Evolutionary conservation across 345 rosid genomes (phyloP), one percentile per base, ranked within the genome.

Genomic region (Kandelia obovata): DNA sequence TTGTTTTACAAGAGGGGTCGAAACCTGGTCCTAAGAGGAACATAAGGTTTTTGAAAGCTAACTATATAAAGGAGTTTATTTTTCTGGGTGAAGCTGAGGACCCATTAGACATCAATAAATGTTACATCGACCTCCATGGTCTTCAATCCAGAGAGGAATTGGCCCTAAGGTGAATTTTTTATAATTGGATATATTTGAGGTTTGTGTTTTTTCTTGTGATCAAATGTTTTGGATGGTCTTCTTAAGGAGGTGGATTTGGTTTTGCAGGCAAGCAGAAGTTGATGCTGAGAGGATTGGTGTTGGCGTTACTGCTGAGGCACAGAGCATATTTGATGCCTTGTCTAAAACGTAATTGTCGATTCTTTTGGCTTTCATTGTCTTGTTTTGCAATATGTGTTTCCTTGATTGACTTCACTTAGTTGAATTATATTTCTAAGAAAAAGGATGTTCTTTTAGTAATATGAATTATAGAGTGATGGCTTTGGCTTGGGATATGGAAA

Each of bases 271-370:
- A 78, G 97, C 97, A 4, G 96, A 95, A 79, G 78, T 84, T 52
- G 93, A 87, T 9, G 91, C 97, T 27, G 89, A 87, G 82, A 90
- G 96, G 73, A 67, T 90, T 73, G 99, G 97, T 30, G 96, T 95
- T 49, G 99, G 99, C 58, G 99, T 92, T 53, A 95, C 97, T 13
- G 71, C 74, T 37, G 96, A 95, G 76, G 99, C 96, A 0, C 99
- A 95, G 83, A 82, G 70, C 68, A 81, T 95, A 71, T 95, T 85
- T 64, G 96, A 95, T 69, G 96, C 96, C 55, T 82, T 92, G 83
- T 89, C 89, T 70, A 92, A 90, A 82, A 95, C 99, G 99, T 92
- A 83, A 58, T 77, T 53, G 23, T 43, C 5, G 19, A 11, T 43
- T 39, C 55, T 65, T 32, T n/a, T 16, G 25, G 1, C 23, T n/a